Evolutionary conservation across 768 basidiomycete species (phyloP), one percentile per base, ranked within the genome.

Genomic region (Boletales sp.): DNA sequence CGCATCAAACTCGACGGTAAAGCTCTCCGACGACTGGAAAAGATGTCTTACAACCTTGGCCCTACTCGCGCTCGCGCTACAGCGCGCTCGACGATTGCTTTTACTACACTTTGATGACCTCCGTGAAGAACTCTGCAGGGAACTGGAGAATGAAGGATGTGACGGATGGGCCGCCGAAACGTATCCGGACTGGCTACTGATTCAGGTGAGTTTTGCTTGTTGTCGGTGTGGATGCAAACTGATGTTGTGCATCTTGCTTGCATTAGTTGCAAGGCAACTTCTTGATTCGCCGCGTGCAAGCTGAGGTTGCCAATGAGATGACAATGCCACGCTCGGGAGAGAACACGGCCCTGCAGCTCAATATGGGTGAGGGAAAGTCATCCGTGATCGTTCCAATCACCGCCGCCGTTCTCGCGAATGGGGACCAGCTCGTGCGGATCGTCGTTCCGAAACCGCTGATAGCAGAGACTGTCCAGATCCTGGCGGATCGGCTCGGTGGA

Each of bases 311-410:
- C 13, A 21, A 14, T 12, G 39, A 40, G 7, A 40, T 40, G 19
- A 25, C 19, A 21, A 21, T 12, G 2, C 39, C 39, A 11, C 19
- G 19, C 19, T 40, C 39, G 21, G 39, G 39, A 6, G 10, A 8
- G 4, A 40, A 40, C 8, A 40, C 39, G 1, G 19, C 21, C 39
- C 11, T 40, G 21, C 21, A 21, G 4, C 21, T 21, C 21, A 21
- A 21, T 21, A 21, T 21, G 21, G 21, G 21, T 21, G 21, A 21
- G 21, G 21, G 21, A 21, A 21, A 21, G 21, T 21, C 21, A 21
- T 21, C 21, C 21, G 21, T 21, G 21, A 40, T 81, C 18, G 68
- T 80, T 6, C 80, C 80, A 0, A 62, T 80, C 32, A 61, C 70
- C 3, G 63, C 68, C 0, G 56, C 69, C 4, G 56, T 62, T 5